Percentiles rank a stretch among this genome's conserved stretches.
Evolutionary conservation across 495 filamentous ascomycete genomes (phyloP).

Genomic region (Aspergillus sclerotioniger): DNA sequence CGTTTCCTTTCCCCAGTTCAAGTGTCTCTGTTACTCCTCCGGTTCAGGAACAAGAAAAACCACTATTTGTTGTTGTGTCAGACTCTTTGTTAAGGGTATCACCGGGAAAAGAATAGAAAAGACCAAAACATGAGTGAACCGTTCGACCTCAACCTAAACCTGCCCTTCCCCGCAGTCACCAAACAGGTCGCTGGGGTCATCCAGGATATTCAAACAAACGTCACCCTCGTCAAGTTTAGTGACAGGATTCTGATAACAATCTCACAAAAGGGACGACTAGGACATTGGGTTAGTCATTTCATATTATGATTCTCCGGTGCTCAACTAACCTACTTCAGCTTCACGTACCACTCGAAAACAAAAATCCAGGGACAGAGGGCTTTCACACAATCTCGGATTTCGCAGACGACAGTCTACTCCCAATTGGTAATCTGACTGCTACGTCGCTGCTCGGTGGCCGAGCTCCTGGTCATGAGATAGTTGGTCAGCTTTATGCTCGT

Average conservation of each 20-base stretch:
- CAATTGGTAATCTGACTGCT: slow-evolving; percentile 76
- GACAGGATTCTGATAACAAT: slow-evolving; percentile 93
- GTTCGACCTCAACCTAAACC: slow-evolving; percentile 29
- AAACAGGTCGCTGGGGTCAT: slow-evolving; percentile 65
- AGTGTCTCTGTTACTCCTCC: neutral
- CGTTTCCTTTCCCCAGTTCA: neutral
- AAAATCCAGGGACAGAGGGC: slow-evolving; percentile 56
- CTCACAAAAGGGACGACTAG: slow-evolving; percentile 78
- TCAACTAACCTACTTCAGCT: slow-evolving; percentile 54
- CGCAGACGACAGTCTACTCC: slow-evolving; percentile 63
- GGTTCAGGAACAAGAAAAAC: neutral
- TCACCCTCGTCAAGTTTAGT: slow-evolving; percentile 68
- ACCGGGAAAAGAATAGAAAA: neutral
- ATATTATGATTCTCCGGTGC: slow-evolving; percentile 6
- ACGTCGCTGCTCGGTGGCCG: slow-evolving; percentile 87
- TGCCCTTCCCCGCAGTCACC: slow-evolving; percentile 75
- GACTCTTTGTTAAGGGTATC: neutral
- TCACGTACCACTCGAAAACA: slow-evolving; percentile 77
- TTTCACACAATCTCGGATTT: slow-evolving; percentile 44
- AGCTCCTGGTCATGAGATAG: slow-evolving; percentile 70
- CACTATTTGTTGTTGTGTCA: neutral
- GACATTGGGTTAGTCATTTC: slow-evolving; percentile 75
- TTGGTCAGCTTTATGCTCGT: slow-evolving; percentile 83
- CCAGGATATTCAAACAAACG: slow-evolving; percentile 67
- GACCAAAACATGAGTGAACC: slow-evolving; percentile 29